Evolutionary conservation across 2,329 filamentous ascomycete genomes (phyloP).

Genomic region (Xylaria sp.): DNA sequence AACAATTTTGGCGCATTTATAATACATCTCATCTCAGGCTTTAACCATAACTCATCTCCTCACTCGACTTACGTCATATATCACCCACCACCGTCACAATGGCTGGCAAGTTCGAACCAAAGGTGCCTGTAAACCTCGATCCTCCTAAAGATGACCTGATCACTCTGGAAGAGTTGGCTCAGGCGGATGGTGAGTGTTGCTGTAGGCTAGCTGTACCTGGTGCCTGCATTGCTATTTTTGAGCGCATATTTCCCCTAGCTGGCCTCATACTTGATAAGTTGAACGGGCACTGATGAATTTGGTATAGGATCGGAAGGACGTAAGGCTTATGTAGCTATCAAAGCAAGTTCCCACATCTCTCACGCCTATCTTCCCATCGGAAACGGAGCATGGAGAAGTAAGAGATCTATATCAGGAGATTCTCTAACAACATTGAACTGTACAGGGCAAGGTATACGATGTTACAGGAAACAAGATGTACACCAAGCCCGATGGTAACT

Average conservation of each 20-base stretch:
- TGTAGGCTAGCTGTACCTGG: neutral
- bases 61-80: conserved; percentile 10
- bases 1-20: neutral
- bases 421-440: conserved; percentile 20
- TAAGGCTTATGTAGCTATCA: conserved; percentile 76
- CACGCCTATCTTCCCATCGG: conserved; percentile 44
- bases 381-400: neutral
- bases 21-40: neutral
- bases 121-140: conserved; percentile 77
- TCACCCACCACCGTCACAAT: conserved; percentile 52
- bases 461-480: conserved; percentile 92
- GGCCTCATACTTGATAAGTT: neutral
- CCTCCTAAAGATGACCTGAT: conserved; percentile 92
- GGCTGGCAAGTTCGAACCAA: conserved; percentile 80
- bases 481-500: conserved; percentile 75
- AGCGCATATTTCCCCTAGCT: neutral
- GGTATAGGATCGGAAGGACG: conserved; percentile 71
- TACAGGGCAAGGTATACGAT: conserved; percentile 90
- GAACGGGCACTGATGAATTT: conserved; percentile 16
- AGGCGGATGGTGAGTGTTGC: conserved; percentile 78
- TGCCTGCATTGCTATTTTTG: neutral
- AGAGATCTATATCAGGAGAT: neutral
- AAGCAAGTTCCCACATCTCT: conserved; percentile 57
- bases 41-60: neutral
- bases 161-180: conserved; percentile 79